Evolutionary conservation across 2,329 filamentous ascomycete genomes (phyloP).

Genomic region (Beauveria scarabaeidicola): DNA sequence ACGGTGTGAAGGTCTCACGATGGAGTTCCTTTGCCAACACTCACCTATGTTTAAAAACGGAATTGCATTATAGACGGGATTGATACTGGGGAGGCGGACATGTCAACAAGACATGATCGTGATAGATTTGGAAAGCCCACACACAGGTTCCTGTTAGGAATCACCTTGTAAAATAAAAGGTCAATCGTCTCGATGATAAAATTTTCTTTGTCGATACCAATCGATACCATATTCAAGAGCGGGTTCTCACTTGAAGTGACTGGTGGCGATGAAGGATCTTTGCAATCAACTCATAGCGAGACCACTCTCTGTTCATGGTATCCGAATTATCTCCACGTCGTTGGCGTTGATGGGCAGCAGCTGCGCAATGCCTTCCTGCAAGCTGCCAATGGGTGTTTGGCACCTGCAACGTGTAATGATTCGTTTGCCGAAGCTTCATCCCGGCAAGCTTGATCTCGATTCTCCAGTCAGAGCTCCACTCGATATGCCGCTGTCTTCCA

Average conservation of each 20-base stretch:
- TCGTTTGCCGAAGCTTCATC: background rate
- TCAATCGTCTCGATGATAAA: slow-evolving; percentile 30
- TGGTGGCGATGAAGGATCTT: background rate
- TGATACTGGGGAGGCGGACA: slow-evolving; percentile 17
- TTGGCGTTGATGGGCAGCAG: background rate
- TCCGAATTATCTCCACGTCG: background rate
- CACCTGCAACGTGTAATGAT: background rate
- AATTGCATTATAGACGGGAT: slow-evolving; percentile 13
- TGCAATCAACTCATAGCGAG: background rate
- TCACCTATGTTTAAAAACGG: slow-evolving; percentile 12
- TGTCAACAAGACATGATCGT: slow-evolving; percentile 25
- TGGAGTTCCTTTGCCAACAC: slow-evolving; percentile 6
- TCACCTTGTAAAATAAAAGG: slow-evolving; percentile 36
- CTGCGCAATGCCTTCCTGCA: background rate
- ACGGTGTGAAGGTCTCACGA: slow-evolving; percentile 5
- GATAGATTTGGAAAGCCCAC: slow-evolving; percentile 27
- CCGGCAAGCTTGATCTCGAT: no score
- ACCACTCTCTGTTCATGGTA: background rate
- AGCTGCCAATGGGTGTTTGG: no score
- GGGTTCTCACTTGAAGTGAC: background rate
- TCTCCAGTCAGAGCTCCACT: background rate
- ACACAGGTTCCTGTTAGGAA: slow-evolving; percentile 24
- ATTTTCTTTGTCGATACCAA: slow-evolving; percentile 19
- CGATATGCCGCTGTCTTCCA: background rate
- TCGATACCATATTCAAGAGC: background rate